Evolutionary conservation across 768 basidiomycete genomes (phyloP).

Genomic region (Mycena maculata): DNA sequence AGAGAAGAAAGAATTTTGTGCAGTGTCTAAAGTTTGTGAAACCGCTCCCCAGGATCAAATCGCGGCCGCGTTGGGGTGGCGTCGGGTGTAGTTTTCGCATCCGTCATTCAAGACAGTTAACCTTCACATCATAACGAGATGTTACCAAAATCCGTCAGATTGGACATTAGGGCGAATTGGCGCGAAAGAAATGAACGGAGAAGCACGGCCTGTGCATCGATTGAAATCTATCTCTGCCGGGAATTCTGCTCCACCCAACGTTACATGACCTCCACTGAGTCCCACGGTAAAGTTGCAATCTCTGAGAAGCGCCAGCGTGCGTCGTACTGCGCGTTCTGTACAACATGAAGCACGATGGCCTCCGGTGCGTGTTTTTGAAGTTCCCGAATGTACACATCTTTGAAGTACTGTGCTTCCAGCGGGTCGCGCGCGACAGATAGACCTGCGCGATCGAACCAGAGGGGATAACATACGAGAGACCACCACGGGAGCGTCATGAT

Average conservation of each 20-base stretch:
- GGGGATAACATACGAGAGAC: slow-evolving; percentile 37
- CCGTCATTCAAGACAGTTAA: not conserved
- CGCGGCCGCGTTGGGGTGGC: not conserved
- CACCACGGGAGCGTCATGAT: slow-evolving; percentile 38
- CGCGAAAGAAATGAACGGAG: not conserved
- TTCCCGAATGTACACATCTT: slow-evolving; percentile 38
- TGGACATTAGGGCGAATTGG: not conserved
- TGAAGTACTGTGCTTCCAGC: slow-evolving; percentile 35
- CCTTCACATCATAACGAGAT: no score
- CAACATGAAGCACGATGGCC: slow-evolving; percentile 34
- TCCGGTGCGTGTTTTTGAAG: slow-evolving; percentile 35
- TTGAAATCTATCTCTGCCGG: slow-evolving; percentile 3
- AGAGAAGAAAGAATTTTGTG: not conserved
- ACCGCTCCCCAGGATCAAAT: slow-evolving; percentile 4
- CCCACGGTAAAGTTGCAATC: slow-evolving; percentile 36
- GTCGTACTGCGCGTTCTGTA: slow-evolving; percentile 37
- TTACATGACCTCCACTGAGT: slow-evolving; percentile 35
- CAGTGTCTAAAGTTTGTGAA: not conserved
- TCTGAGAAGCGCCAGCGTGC: slow-evolving; percentile 33
- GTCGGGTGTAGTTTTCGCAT: not conserved
- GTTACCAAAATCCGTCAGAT: no score
- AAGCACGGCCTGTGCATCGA: not conserved
- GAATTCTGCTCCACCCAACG: slow-evolving; percentile 17
- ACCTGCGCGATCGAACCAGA: slow-evolving; percentile 34
- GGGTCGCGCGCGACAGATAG: slow-evolving; percentile 17